Evolutionary conservation across 2,329 filamentous ascomycete species (phyloP).

Genomic region (Penicillium sclerotigenum): DNA sequence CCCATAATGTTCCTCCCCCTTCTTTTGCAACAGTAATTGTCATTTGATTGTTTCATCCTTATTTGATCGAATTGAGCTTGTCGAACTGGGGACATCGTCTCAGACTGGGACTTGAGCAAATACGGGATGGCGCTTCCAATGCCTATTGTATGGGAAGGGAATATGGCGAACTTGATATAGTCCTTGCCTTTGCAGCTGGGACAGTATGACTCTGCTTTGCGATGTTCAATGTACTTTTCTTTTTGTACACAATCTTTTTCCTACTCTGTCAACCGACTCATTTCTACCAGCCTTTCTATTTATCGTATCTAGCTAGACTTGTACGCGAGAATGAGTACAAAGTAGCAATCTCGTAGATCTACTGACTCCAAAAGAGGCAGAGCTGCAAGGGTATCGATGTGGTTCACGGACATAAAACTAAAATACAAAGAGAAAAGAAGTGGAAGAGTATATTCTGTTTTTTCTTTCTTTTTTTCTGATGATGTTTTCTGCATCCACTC

Average conservation of each 20-base stretch:
- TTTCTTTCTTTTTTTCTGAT: slow-evolving; percentile 15
- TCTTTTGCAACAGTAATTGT: background rate
- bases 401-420: slow-evolving; percentile 28
- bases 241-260: slow-evolving; percentile 4
- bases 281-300: too few species aligned
- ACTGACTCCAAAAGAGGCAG: slow-evolving; percentile 11
- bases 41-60: background rate
- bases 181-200: background rate
- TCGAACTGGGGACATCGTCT: slow-evolving; percentile 8
- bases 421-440: slow-evolving; percentile 29
- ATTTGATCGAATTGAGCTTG: background rate
- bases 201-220: background rate
- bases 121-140: background rate
- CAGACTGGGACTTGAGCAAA: background rate
- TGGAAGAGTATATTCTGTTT: slow-evolving; percentile 7
- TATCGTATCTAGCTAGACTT: too few species aligned
- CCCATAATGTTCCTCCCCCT: background rate
- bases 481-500: slow-evolving; percentile 13
- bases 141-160: slow-evolving; percentile 1
- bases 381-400: slow-evolving; percentile 38
- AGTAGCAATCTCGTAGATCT: background rate
- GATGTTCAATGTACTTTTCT: background rate
- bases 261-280: background rate
- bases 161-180: background rate
- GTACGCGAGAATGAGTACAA: background rate